A percentile compares a stretch with the other conserved stretches of the same genome.
Conservation (phyloP, 2,329 filamentous ascomycete genomes). For the Apiospora malaysiana region DNA sequence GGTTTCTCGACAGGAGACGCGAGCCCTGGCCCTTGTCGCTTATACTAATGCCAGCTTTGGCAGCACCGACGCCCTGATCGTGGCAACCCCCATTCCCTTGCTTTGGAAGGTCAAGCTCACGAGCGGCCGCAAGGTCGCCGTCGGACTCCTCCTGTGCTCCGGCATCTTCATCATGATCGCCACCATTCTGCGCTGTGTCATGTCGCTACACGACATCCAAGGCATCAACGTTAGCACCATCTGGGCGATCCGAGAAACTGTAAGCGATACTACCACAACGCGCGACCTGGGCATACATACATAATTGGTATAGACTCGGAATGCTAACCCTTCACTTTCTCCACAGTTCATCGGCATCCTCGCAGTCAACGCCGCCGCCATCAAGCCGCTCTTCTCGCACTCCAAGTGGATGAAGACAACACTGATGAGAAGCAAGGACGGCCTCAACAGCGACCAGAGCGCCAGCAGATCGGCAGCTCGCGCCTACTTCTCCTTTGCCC, state of each 20-base stretch:
- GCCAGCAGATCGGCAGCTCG: not conserved
- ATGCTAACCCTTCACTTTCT: slow-evolving; percentile 12
- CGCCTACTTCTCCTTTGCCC: not conserved
- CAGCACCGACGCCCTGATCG: slow-evolving; percentile 47
- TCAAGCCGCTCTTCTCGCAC: slow-evolving; percentile 46
- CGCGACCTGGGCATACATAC: not conserved
- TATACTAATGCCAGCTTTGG: not conserved
- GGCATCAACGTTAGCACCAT: slow-evolving; percentile 47
- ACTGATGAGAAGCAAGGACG: slow-evolving; percentile 36
- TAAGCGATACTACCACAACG: slow-evolving; percentile 27
- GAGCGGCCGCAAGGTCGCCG: slow-evolving; percentile 44
- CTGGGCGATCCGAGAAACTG: slow-evolving; percentile 51
- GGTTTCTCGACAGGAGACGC: no score
- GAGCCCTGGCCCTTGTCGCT: not conserved
- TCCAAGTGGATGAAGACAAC: slow-evolving; percentile 42
- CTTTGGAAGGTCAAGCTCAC: slow-evolving; percentile 47
- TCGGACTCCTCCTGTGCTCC: slow-evolving; percentile 47
- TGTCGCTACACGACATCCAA: slow-evolving; percentile 43
- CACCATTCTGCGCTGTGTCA: slow-evolving; percentile 47
- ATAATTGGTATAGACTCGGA: not conserved
- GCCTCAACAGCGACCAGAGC: slow-evolving; percentile 29
- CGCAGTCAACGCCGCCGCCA: slow-evolving; percentile 48
- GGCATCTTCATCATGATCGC: slow-evolving; percentile 51
- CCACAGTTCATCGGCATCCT: slow-evolving; percentile 51
- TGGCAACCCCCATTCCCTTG: slow-evolving; percentile 48